Base-by-base conservation (phyloP, 305 asterid genomes). In the Fraxinus latifolia region DNA sequence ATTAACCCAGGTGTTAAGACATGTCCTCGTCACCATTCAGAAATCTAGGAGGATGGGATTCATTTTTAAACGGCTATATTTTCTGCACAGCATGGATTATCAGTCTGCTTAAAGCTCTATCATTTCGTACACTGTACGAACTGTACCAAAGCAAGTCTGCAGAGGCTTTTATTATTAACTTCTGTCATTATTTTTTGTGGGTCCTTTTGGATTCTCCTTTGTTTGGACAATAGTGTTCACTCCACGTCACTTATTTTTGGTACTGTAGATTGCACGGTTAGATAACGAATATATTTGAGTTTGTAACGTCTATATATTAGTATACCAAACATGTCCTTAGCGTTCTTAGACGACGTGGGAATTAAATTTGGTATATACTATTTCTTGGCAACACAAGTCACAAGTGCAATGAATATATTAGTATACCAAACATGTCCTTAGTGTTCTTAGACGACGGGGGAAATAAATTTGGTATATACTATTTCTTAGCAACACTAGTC, bases 61-160 rank as follows among this genome's bases (percentile, higher is more conserved):
- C 23, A 70, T 70, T 70, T 70, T 2, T 70, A 32, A 70, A 44
- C 76, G 76, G 76, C 76, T 70, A 70, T 29, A 32, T 70, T 70
- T 70, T 68, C 42, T 32, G 76, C 76, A 15, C 23, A 70, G n/a
- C 0, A 5, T 70, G 42, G 5, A 60, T 17, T 55, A 55, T 55
- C 75, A 68, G 36, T 70, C 44, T 15, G 42, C 25, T 29, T 12
- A 70, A 70, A 67, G 33, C 17, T 67, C n/a, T 27, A 11, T 60
- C 36, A 19, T 19, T 58, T 58, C 68, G 29, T 58, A 19, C 68
- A 19, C 68, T 58, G 68, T 55, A 55, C 27, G 67, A n/a, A 62
- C 71, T 62, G 71, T 25, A 25, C 33, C 33, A 9, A 65, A 65
- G 34, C 17, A 23, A 11, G 14, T 15, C 71, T 62, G 72, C 32